Base-by-base conservation (phyloP, 257 asterid species). In the Marsdenia floribunda region DNA sequence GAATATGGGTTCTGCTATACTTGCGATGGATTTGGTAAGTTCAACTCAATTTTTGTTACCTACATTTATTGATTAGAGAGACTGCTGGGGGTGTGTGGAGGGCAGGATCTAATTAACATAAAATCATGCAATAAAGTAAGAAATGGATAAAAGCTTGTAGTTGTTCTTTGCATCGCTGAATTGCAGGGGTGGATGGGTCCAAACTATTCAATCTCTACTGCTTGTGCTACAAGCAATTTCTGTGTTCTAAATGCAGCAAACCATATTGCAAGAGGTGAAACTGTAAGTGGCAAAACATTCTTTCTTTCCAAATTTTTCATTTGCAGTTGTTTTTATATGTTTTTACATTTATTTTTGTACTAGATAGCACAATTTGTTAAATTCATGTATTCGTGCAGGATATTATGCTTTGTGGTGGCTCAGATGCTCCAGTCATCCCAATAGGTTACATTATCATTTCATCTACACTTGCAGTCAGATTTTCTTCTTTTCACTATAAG, bases 171-270 rank as follows among this genome's bases (percentile, higher is more conserved):
- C 26, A 57, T 44, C 29, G 12, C 64, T 67, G 42, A 72, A 47
- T 52, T 58, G 64, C 86, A 86, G 88, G 90, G 90, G 18, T 86
- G 89, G 89, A 85, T 81, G 89, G 87, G 89, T 26, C 89, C 89
- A 18, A 83, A 76, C 72, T 85, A 85, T 75, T 80, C 89, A 42
- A 81, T 85, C 59, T 85, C 89, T n/a, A 84, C 89, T 6, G 89
- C 89, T 49, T 86, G 90, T 70, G 87, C 90, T 0, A 86, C 90
- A 49, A 82, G 90, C 81, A 86, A 86, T 76, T 83, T 83, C 57
- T 83, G 85, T 72, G 82, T 86, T 26, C 73, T 83, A 16, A 83
- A 57, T 60, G 89, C 86, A 24, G 83, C 88, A 47, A 82, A 82
- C 58, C 88, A 85, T 72, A 85, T 85, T 33, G 73, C 75, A 38